phyloP scores from a whole-genome alignment of 1,284 basidiomycete genomes.

The Apiotrichum domesticum region DNA sequence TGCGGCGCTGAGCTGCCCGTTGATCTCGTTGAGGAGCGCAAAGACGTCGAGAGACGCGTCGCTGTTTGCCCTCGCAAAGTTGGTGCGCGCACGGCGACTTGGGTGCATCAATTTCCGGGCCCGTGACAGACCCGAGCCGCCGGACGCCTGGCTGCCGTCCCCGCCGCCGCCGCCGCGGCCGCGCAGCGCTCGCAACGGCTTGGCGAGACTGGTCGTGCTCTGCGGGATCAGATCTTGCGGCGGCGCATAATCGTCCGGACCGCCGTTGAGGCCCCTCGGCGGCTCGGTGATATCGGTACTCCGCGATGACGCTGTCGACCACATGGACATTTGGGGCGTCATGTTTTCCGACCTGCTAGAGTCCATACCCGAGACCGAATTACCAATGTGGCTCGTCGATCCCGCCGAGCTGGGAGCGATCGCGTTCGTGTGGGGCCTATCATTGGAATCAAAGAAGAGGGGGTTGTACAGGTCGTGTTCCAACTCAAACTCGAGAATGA shows the following conservation, averaged over 20 bases:
- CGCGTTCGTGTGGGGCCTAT: too few relatives aligned
- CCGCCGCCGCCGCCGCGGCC: conserved; percentile 35
- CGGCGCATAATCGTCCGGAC: conserved; percentile 39
- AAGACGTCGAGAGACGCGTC: conserved; percentile 70
- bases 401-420: too few relatives aligned
- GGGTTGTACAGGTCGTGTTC: conserved; percentile 70
- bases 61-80: not conserved
- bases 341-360: not conserved
- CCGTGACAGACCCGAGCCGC: too few relatives aligned
- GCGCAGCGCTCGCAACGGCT: conserved; percentile 67
- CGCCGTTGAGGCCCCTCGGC: conserved; percentile 35
- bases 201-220: conserved; percentile 66
- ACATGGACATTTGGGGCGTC: not conserved
- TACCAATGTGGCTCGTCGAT: not conserved
- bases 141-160: conserved; percentile 6
- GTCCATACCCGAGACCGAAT: not conserved
- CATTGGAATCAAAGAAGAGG: conserved; percentile 34
- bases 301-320: not conserved
- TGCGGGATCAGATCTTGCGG: conserved; percentile 61
- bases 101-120: too few relatives aligned
- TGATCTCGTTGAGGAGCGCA: conserved; percentile 73
- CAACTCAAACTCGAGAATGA: conserved; percentile 78
- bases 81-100: too few relatives aligned
- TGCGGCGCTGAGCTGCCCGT: conserved; percentile 71
- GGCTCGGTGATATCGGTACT: not conserved